Evolutionary conservation across 2,329 filamentous ascomycete genomes (phyloP), one percentile per base, ranked within the genome.

Genomic region (Apiospora phragmitis): DNA sequence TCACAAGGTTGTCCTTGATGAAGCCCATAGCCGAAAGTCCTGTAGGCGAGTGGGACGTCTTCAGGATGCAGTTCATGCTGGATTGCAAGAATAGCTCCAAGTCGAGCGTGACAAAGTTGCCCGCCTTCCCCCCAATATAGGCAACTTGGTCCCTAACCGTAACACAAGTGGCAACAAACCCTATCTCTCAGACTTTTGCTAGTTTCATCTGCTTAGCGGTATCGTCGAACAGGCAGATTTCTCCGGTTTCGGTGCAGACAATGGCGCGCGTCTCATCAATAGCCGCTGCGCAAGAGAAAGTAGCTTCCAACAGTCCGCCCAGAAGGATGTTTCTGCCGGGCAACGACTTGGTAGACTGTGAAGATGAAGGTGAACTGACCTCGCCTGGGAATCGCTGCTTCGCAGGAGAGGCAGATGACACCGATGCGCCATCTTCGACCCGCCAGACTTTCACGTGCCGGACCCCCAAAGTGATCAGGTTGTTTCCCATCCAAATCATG

Each of bases 381-480:
- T 90, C 88, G 67, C 80, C 79, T 26, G 82, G 78, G 71, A 89
- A 87, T 73, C 87, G 89, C 77, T 87, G 81, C 78, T 93, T 94
- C 11, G 87, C 84, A 1, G 93, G 92, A 29, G 92, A 92, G 6
- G 83, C 82, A 24, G 86, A 83, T 55, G 92, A 92, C 5, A 83
- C 82, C 24, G 86, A 83, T 55, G 84, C 70, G 77, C 76, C 83
- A 35, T 95, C 94, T 45, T 96, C 93, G 14, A 96, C 87, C 75
- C 92, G 91, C 96, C 96, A 99, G 68, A 97, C 89, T 81, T 98
- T 98, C 80, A 98, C 90, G 82, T 98, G 95, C 35, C 96, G 90
- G 68, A 96, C 92, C 18, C 96, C 96, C 32, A 96, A 89, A 72
- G 95, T 98, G 71, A 99, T 86, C 68, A 99, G 86, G 74, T 83